Percentiles rank a stretch among this genome's conserved stretches.
phyloP scores from a whole-genome alignment of 805 yeast species.

The Ogataea paradorogensis region DNA sequence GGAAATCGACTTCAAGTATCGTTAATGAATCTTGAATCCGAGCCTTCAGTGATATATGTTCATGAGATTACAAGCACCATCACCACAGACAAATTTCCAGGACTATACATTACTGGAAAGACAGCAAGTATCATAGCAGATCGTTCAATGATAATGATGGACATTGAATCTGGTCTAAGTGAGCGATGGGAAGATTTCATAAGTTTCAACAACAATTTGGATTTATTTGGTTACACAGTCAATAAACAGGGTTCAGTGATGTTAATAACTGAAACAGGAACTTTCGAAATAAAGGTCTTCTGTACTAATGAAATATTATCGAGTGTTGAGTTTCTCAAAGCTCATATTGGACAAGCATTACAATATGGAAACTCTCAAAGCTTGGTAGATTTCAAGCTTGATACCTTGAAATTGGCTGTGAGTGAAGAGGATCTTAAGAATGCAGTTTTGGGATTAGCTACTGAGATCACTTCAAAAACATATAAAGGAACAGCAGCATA shows the following conservation, averaged over 20 bases:
- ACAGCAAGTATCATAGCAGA: conserved; percentile 56
- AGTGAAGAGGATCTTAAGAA: conserved; percentile 43
- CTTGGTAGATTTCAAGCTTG: conserved; percentile 22
- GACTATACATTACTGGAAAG: conserved; percentile 25
- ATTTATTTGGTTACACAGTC: conserved; percentile 57
- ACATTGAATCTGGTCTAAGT: conserved; percentile 40
- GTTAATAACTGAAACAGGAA: conserved; percentile 56
- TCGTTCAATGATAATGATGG: conserved; percentile 64
- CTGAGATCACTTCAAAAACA: conserved; percentile 55
- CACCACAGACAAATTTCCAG: conserved; percentile 5
- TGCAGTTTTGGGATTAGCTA: conserved; percentile 49
- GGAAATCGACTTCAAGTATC: conserved; percentile 39
- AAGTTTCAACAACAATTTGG: conserved; percentile 49
- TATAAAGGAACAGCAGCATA: conserved; percentile 53
- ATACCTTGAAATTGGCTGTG: conserved; percentile 38
- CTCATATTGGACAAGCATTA: conserved; percentile 83
- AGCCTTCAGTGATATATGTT: neutral
- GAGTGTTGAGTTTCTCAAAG: conserved; percentile 44
- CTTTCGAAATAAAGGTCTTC: conserved; percentile 55
- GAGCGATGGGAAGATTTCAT: conserved; percentile 80
- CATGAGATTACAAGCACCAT: conserved; percentile 5
- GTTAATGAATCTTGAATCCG: conserved; percentile 22
- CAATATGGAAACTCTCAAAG: conserved; percentile 43
- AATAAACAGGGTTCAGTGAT: conserved; percentile 16
- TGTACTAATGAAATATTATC: conserved; percentile 22